Conservation (phyloP, 78 protist genomes). For the Salpingoeca rosetta region DNA sequence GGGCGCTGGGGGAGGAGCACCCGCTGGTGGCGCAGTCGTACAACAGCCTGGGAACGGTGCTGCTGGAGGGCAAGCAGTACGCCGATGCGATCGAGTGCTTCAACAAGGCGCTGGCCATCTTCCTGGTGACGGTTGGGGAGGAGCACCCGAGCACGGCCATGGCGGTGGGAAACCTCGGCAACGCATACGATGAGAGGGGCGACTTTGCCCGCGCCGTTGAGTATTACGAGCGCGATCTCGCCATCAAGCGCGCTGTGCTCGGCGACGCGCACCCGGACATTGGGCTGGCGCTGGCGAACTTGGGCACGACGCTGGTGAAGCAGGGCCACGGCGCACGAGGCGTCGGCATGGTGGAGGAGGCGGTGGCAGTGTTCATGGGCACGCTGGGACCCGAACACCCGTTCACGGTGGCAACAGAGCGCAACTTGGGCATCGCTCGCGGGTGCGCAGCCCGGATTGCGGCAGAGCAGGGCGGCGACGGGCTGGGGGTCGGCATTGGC, state of each 20-base stretch:
- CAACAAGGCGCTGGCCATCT: neutral
- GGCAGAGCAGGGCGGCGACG: too few relatives aligned
- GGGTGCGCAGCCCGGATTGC: too few relatives aligned
- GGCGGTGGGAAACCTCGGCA: neutral
- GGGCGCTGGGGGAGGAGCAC: neutral
- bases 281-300: neutral
- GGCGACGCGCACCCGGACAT: neutral
- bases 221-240: neutral
- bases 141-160: neutral
- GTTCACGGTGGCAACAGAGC: too few relatives aligned
- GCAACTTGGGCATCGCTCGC: too few relatives aligned
- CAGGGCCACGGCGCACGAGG: too few relatives aligned
- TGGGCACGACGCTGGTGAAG: too few relatives aligned
- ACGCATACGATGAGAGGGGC: neutral
- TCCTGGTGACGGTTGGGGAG: neutral
- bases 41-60: neutral
- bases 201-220: neutral
- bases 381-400: too few relatives aligned
- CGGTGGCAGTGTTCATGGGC: too few relatives aligned
- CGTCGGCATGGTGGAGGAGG: too few relatives aligned
- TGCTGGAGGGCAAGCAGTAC: neutral
- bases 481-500: too few relatives aligned
- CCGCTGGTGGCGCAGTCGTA: neutral
- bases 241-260: neutral
- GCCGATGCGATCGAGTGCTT: neutral